Conservation (phyloP, 768 basidiomycete genomes). For the Naganishia vaughanmartiniae region DNA sequence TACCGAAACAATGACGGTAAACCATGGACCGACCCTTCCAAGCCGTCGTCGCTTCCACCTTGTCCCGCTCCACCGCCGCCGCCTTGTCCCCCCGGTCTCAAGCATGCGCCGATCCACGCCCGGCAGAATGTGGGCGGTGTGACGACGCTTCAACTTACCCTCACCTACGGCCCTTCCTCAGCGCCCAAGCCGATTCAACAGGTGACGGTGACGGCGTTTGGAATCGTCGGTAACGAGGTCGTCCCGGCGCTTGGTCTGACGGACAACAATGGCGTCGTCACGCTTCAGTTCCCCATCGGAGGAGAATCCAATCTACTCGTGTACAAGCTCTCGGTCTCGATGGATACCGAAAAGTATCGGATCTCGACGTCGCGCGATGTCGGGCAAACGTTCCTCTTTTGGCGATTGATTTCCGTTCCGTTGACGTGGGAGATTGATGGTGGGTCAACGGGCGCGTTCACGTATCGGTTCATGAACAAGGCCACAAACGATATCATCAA, state of each 20-base stretch:
- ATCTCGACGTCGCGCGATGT: conserved; percentile 11
- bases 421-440: background rate
- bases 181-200: background rate
- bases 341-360: conserved; percentile 17
- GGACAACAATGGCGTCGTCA: conserved; percentile 7
- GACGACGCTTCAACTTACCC: background rate
- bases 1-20: conserved; percentile 13
- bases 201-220: conserved; percentile 4
- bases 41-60: background rate
- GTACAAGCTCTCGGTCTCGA: conserved; percentile 9
- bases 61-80: background rate
- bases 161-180: background rate
- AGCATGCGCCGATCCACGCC: conserved; percentile 5
- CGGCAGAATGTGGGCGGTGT: background rate
- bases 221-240: background rate
- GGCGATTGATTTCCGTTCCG: conserved; percentile 8
- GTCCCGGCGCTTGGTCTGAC: background rate
- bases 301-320: background rate
- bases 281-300: background rate
- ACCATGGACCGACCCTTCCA: background rate
- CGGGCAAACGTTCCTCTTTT: conserved; percentile 13
- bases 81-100: background rate
- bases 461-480: conserved; percentile 27
- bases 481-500: conserved; percentile 20
- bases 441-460: background rate